Conservation (phyloP, 2,329 filamentous ascomycete species). For the Fusarium verrucosum region DNA sequence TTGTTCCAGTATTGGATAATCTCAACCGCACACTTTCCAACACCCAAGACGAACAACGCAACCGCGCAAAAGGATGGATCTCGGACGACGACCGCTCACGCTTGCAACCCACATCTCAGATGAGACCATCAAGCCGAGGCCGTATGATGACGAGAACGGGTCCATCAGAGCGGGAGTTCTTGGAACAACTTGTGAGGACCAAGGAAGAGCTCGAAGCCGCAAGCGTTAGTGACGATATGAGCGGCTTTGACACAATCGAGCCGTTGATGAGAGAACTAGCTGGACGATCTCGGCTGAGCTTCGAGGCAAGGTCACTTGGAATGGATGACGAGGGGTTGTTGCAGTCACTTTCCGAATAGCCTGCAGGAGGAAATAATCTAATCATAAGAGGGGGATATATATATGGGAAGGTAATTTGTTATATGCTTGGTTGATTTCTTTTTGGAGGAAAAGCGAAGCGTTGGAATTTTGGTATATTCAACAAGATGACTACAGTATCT, state of each 20-base stretch:
- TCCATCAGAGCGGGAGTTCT: slow-evolving; percentile 44
- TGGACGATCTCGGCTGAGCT: slow-evolving; percentile 43
- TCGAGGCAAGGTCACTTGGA: slow-evolving; percentile 42
- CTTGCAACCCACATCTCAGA: slow-evolving; percentile 11
- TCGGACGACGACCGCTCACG: slow-evolving; percentile 47
- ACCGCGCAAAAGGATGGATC: slow-evolving; percentile 43
- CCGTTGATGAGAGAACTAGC: slow-evolving; percentile 58
- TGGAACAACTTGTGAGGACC: slow-evolving; percentile 44
- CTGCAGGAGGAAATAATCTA: not conserved
- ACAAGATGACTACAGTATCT: slow-evolving; percentile 1
- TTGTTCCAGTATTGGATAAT: slow-evolving; percentile 57
- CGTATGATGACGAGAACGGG: slow-evolving; percentile 39
- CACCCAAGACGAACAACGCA: slow-evolving; percentile 18
- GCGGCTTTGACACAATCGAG: slow-evolving; percentile 54
- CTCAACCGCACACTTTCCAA: slow-evolving; percentile 52
- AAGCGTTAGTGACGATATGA: slow-evolving; percentile 45
- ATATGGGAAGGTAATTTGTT: not conserved
- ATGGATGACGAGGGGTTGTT: slow-evolving; percentile 35
- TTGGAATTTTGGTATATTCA: slow-evolving; percentile 16
- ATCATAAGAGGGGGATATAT: not conserved
- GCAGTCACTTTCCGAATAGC: slow-evolving; percentile 26
- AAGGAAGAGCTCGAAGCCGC: slow-evolving; percentile 40
- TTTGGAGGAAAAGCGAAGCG: slow-evolving; percentile 26
- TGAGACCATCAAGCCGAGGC: slow-evolving; percentile 30
- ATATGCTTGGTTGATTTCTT: not conserved